phyloP scores from a whole-genome alignment of 352 stramenopile genomes.

The Phytophthora pluvialis region DNA sequence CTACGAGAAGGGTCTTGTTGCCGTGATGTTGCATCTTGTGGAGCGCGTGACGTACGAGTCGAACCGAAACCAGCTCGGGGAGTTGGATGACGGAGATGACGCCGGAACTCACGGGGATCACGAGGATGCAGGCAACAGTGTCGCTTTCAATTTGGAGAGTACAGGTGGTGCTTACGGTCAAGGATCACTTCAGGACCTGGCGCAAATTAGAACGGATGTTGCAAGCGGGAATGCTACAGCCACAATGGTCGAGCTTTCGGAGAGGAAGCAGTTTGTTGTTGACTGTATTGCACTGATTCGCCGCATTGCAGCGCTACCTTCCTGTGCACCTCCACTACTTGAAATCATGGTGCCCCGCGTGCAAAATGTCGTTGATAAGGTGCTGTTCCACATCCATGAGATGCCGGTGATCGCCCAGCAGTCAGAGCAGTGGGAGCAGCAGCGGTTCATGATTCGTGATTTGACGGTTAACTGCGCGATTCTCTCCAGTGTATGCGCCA shows the following conservation, averaged over 20 bases:
- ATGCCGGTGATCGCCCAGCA: slow-evolving; percentile 45
- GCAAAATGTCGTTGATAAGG: slow-evolving; percentile 42
- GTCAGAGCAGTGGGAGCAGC: slow-evolving; percentile 55
- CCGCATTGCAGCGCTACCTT: slow-evolving; percentile 67
- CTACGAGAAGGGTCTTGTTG: slow-evolving; percentile 74
- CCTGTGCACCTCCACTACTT: slow-evolving; percentile 58
- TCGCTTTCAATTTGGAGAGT: slow-evolving; percentile 46
- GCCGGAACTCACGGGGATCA: slow-evolving; percentile 34
- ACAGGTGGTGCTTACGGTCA: slow-evolving; percentile 47
- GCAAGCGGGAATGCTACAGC: slow-evolving; percentile 40
- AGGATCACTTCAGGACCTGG: slow-evolving; percentile 73
- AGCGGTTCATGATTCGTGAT: slow-evolving; percentile 60
- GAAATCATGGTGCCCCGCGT: slow-evolving; percentile 59
- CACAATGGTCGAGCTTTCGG: slow-evolving; percentile 60
- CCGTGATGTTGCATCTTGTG: slow-evolving; percentile 82
- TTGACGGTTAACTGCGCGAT: slow-evolving; percentile 64
- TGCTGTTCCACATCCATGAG: slow-evolving; percentile 63
- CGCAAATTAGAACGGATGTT: slow-evolving; percentile 59
- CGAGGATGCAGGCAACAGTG: slow-evolving; percentile 46
- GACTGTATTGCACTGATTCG: slow-evolving; percentile 76
- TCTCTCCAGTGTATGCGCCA: slow-evolving; percentile 64
- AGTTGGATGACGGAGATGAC: slow-evolving; percentile 63
- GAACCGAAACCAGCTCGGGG: slow-evolving; percentile 69
- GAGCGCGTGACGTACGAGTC: slow-evolving; percentile 71
- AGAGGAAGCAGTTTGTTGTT: slow-evolving; percentile 76